Conservation (phyloP, 345 rosid species). For the Acer yangbiense region DNA sequence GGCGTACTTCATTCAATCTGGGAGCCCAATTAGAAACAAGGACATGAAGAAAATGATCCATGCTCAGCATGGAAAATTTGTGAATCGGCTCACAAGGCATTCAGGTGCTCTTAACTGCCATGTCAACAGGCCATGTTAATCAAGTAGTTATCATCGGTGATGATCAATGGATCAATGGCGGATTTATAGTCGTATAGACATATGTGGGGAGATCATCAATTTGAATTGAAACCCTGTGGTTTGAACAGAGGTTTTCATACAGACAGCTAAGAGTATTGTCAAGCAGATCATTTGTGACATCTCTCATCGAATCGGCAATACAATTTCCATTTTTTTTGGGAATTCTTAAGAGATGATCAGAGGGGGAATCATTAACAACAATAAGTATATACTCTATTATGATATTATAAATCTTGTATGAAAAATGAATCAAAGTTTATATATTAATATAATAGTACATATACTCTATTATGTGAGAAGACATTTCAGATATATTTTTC, state of each 20-base stretch:
- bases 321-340: background rate
- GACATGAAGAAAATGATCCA: slow-evolving; percentile 29
- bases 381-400: background rate
- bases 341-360: background rate
- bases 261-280: background rate
- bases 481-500: no score
- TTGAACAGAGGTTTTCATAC: slow-evolving; percentile 7
- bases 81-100: slow-evolving; percentile 40
- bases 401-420: background rate
- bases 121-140: slow-evolving; percentile 27
- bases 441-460: background rate
- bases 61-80: slow-evolving; percentile 52
- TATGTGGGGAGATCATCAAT: background rate
- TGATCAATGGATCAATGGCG: background rate
- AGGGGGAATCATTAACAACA: background rate
- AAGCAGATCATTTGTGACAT: background rate
- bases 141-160: background rate
- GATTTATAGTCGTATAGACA: background rate
- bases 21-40: slow-evolving; percentile 26
- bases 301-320: background rate
- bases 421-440: no score
- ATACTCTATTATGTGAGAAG: background rate
- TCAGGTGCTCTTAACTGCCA: slow-evolving; percentile 57
- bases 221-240: background rate
- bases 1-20: slow-evolving; percentile 66